Conservation (phyloP, 2,329 filamentous ascomycete species). For the Aspergillus candidus region DNA sequence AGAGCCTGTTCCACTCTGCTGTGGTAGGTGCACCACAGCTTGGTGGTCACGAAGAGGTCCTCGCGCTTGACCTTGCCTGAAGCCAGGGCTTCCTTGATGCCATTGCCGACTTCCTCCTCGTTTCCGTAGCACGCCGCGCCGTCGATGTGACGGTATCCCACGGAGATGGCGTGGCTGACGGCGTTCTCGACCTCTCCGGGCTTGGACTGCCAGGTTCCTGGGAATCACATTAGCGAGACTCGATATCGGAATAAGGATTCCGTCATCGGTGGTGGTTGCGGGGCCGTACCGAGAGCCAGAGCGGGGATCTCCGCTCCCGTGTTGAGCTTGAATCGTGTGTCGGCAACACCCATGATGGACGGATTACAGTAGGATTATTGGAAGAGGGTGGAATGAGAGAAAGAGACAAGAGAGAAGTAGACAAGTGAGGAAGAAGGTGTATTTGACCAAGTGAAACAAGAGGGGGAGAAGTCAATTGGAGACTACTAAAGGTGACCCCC, state of each 20-base stretch:
- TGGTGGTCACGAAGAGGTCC: conserved; percentile 77
- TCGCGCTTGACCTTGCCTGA: conserved; percentile 65
- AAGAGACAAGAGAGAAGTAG: not conserved
- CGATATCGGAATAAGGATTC: not conserved
- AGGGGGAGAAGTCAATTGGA: not conserved
- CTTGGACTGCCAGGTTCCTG: conserved; percentile 60
- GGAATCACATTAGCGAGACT: not conserved
- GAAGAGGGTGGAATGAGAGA: not conserved
- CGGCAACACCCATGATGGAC: conserved; percentile 46
- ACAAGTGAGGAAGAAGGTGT: not conserved
- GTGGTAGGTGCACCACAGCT: conserved; percentile 79
- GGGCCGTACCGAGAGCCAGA: conserved; percentile 52
- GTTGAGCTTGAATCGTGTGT: conserved; percentile 57
- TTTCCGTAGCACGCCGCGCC: conserved; percentile 43
- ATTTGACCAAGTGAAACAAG: not conserved
- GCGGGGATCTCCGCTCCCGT: conserved; percentile 58
- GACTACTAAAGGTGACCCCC: conserved; percentile 1
- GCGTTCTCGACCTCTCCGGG: conserved; percentile 55
- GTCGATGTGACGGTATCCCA: conserved; percentile 40
- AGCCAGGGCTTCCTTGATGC: conserved; percentile 65
- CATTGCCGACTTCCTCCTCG: conserved; percentile 75
- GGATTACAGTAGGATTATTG: conserved; percentile 1
- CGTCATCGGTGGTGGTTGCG: not conserved
- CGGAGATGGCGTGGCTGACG: conserved; percentile 51
- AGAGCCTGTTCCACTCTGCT: conserved; percentile 62